Evolutionary conservation across 208 protist genomes (phyloP), one percentile per base, ranked within the genome.

Genomic region (Trypanosoma theileri): DNA sequence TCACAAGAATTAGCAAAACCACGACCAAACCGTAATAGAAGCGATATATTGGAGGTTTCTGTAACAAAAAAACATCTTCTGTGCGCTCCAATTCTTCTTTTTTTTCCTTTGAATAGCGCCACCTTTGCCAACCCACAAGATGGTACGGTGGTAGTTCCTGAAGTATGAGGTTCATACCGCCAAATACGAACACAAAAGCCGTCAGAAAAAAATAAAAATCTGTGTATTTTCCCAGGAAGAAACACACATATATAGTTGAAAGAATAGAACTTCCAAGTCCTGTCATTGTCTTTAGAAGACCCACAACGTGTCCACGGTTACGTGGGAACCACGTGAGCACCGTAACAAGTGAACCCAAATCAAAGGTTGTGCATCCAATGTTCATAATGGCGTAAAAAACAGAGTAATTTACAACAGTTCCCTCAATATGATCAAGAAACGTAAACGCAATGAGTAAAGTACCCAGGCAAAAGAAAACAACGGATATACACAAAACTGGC

Each of bases 91-190:
- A 22, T 16, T 16, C 52, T 52, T 54, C 54, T 79, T 69, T 7
- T 59, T n/a, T 76, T 75, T n/a, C 53, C 65, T 13, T 81, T 73
- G 10, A 60, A 52, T 17, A 92, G 52, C 21, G 72, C 61, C 14
- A 19, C 31, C 56, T 85, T 71, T 89, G 69, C 57, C 77, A 77
- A 12, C 60, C 79, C 1, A 84, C 87, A 24, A 92, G 60, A 13
- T 92, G 77, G 56, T 89, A 92, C 0, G 82, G 76, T 17, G 86
- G 86, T 1, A 86, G 74, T 53, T 79, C 52, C 8, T 89, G 73
- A 54, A 89, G 84, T 1, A 88, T 52, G 6, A 71, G 62, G 51
- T 73, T 79, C 4, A 86, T 45, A 11, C 85, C 12, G 0, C 80
- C 82, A 0, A 80, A 67, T 22, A 86, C 22, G 13, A 63, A 73